A percentile compares a stretch with the other conserved stretches of the same genome.
Evolutionary conservation across 306 rosid species (phyloP).

Genomic region (Fragaria nilgerrensis): DNA sequence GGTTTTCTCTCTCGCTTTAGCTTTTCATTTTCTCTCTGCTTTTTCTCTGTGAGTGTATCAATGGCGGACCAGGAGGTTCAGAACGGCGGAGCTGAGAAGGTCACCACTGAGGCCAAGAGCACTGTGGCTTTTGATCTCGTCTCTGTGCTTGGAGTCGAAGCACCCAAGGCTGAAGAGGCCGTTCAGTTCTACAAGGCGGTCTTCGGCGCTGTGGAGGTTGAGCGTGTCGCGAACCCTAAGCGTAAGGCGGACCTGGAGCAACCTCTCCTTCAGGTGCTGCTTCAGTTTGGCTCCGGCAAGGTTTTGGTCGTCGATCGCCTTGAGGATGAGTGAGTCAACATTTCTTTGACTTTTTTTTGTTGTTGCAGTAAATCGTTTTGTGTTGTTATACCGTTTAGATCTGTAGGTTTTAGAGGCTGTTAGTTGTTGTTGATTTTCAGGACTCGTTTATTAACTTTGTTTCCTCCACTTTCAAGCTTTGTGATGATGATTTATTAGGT

Average conservation of each 20-base stretch:
- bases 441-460: background rate
- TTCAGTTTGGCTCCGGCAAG: constrained; percentile 45
- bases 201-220: constrained; percentile 69
- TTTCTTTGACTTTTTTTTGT: background rate
- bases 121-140: constrained; percentile 39
- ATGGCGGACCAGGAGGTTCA: constrained; percentile 66
- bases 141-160: constrained; percentile 55
- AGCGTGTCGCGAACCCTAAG: constrained; percentile 54
- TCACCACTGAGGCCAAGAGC: background rate
- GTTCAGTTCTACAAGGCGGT: constrained; percentile 69
- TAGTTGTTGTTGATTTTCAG: background rate
- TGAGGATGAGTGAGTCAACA: background rate
- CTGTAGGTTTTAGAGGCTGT: background rate
- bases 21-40: background rate
- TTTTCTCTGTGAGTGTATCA: background rate
- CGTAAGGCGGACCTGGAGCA: constrained; percentile 85
- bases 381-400: background rate
- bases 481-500: background rate
- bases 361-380: background rate
- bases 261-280: constrained; percentile 60
- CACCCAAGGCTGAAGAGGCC: constrained; percentile 69
- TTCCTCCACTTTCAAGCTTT: background rate
- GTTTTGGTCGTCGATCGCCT: background rate
- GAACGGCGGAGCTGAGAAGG: constrained; percentile 54
- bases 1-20: background rate